Evolutionary conservation across 768 basidiomycete species (phyloP).

Genomic region (Leccinellum rugosiceps): DNA sequence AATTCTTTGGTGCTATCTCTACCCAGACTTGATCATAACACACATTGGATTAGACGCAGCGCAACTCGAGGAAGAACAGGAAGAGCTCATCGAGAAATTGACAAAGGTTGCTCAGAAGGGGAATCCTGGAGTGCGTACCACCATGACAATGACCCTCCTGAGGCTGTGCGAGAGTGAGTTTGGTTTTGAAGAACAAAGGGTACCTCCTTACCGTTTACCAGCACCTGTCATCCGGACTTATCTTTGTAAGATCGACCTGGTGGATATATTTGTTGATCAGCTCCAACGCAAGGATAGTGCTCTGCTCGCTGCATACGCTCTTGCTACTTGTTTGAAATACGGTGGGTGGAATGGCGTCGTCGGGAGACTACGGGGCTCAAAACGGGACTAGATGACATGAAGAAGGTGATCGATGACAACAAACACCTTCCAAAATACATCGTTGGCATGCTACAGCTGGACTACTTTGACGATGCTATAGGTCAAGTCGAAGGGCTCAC

Average conservation of each 20-base stretch:
- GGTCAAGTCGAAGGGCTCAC: constrained; percentile 26
- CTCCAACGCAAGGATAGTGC: constrained; percentile 14
- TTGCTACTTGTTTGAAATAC: constrained; percentile 14
- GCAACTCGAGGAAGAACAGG: not conserved
- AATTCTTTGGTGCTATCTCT: not conserved
- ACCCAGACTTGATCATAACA: not conserved
- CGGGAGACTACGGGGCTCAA: not conserved
- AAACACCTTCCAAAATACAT: constrained; percentile 14
- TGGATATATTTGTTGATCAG: constrained; percentile 14
- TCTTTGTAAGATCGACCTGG: constrained; percentile 8
- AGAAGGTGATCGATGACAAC: constrained; percentile 1
- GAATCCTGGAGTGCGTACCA: constrained; percentile 16
- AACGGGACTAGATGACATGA: constrained; percentile 10
- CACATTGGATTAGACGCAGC: constrained; percentile 1
- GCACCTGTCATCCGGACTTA: not conserved
- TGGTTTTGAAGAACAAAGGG: not conserved
- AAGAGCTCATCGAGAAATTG: not conserved
- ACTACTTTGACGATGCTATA: no score
- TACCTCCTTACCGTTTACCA: not conserved
- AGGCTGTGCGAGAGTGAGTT: constrained; percentile 20
- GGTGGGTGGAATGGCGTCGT: constrained; percentile 5
- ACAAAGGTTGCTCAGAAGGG: not conserved
- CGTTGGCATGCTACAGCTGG: constrained; percentile 19
- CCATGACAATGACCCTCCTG: constrained; percentile 23
- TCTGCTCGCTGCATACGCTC: constrained; percentile 22